A percentile compares a stretch with the other conserved stretches of the same genome.
phyloP scores from a whole-genome alignment of 768 basidiomycete species.

The Mycena kentingensis region DNA sequence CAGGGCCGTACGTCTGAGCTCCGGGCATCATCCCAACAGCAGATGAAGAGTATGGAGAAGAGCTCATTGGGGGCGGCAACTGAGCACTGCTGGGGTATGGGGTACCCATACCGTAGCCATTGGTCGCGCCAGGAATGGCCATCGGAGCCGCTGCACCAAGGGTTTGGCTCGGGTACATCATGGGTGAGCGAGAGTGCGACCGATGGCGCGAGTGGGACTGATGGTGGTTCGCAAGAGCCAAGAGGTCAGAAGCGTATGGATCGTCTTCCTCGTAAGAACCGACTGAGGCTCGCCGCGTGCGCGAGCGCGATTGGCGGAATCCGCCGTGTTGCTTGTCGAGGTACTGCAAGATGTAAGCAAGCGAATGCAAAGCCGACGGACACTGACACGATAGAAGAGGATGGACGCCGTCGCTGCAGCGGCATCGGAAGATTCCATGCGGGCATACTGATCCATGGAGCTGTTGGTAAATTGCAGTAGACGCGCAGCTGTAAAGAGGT shows the following conservation, averaged over 20 bases:
- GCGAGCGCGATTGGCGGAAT: constrained; percentile 27
- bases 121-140: not conserved
- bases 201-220: constrained; percentile 33
- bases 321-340: constrained; percentile 38
- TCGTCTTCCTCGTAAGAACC: constrained; percentile 30
- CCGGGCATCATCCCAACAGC: not conserved
- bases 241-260: constrained; percentile 41
- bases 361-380: too few relatives aligned
- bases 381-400: constrained; percentile 57
- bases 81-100: not conserved
- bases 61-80: not conserved
- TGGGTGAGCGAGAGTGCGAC: constrained; percentile 35
- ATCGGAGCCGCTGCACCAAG: constrained; percentile 16
- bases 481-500: constrained; percentile 50
- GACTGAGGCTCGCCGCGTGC: constrained; percentile 32
- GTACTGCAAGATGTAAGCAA: too few relatives aligned
- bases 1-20: not conserved
- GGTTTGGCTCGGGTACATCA: constrained; percentile 28
- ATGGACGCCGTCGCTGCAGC: constrained; percentile 68
- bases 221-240: constrained; percentile 8
- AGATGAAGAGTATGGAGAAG: constrained; percentile 26
- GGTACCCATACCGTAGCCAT: not conserved
- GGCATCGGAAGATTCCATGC: constrained; percentile 57
- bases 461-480: constrained; percentile 55
- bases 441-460: constrained; percentile 45